phyloP scores from a whole-genome alignment of 208 protist genomes.

The Acanthamoeba polyphaga region DNA sequence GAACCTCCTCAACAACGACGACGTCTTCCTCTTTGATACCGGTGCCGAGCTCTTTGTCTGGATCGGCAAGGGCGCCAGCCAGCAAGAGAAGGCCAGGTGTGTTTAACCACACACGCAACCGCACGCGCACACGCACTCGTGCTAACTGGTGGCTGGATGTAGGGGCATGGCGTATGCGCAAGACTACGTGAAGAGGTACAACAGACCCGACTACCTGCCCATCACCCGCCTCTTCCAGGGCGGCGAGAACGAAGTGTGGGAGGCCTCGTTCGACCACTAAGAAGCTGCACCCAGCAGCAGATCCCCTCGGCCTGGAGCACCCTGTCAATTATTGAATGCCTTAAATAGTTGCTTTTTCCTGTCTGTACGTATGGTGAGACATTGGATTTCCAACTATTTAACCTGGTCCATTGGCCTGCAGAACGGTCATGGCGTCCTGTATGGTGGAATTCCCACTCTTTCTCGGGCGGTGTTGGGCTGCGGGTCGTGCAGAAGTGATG shows the following conservation, averaged over 20 bases:
- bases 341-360: too few relatives aligned
- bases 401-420: too few relatives aligned
- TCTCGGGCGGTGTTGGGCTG: background rate
- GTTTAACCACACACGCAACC: too few relatives aligned
- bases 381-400: too few relatives aligned
- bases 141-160: background rate
- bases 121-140: too few relatives aligned
- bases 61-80: slow-evolving; percentile 79
- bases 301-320: too few relatives aligned
- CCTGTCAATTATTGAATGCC: too few relatives aligned
- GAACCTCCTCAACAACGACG: slow-evolving; percentile 4
- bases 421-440: background rate
- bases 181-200: slow-evolving; percentile 47
- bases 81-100: slow-evolving; percentile 14
- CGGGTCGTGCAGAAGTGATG: background rate
- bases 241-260: slow-evolving; percentile 42
- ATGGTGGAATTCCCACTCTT: background rate
- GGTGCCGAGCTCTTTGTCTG: slow-evolving; percentile 81
- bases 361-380: too few relatives aligned
- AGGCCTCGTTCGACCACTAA: slow-evolving; percentile 8
- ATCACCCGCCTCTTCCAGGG: slow-evolving; percentile 59
- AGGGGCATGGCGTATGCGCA: slow-evolving; percentile 38
- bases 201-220: slow-evolving; percentile 62
- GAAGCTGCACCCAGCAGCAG: too few relatives aligned
- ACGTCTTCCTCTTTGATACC: slow-evolving; percentile 81